Conservation (phyloP, 1,284 basidiomycete genomes). For the Pterulicium gracile region DNA sequence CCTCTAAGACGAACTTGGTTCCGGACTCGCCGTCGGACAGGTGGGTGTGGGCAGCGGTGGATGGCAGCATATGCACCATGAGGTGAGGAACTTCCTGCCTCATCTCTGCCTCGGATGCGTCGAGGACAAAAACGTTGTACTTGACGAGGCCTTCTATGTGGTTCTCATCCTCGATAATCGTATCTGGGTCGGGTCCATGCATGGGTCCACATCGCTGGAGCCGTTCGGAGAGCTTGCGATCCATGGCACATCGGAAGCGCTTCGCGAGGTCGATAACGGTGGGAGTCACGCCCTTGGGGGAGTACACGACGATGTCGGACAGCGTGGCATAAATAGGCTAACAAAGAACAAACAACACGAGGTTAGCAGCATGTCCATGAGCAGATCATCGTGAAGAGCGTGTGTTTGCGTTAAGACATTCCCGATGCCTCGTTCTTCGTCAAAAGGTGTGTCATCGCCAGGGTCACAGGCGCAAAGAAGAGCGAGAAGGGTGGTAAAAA, state of each 20-base stretch:
- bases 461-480: not conserved
- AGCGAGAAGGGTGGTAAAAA: slow-evolving; percentile 9
- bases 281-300: slow-evolving; percentile 44
- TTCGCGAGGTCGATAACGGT: slow-evolving; percentile 47
- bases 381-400: slow-evolving; percentile 4
- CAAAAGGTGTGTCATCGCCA: not conserved
- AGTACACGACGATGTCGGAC: slow-evolving; percentile 84
- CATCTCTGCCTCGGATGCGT: slow-evolving; percentile 44
- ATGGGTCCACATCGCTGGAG: slow-evolving; percentile 15
- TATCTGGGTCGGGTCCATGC: slow-evolving; percentile 4
- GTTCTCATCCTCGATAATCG: slow-evolving; percentile 3
- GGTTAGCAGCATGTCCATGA: slow-evolving; percentile 8
- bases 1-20: not conserved
- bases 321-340: slow-evolving; percentile 76
- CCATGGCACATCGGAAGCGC: slow-evolving; percentile 47
- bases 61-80: slow-evolving; percentile 25
- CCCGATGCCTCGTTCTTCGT: slow-evolving; percentile 4
- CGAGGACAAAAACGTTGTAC: slow-evolving; percentile 85
- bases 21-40: not conserved
- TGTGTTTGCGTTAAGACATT: slow-evolving; percentile 10
- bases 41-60: slow-evolving; percentile 1
- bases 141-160: slow-evolving; percentile 32
- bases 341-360: slow-evolving; percentile 20
- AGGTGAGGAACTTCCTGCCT: slow-evolving; percentile 35
- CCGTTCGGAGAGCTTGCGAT: slow-evolving; percentile 41